Percentiles rank a stretch among this genome's conserved stretches.
Conservation (phyloP, 306 rosid species). For the Geum urbanum region DNA sequence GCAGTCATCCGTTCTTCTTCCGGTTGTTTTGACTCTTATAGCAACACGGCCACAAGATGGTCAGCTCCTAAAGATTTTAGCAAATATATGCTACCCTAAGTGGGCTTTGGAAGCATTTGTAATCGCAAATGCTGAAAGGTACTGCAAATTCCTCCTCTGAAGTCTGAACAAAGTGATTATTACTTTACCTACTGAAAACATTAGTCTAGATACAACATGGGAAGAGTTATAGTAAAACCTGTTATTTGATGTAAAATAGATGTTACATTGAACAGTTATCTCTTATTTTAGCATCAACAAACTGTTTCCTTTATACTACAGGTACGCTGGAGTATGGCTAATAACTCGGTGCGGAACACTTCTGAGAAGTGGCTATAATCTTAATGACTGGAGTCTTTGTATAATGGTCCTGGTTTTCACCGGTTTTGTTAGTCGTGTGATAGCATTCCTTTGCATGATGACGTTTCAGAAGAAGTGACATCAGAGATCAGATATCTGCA, state of each 20-base stretch:
- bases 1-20: conserved; percentile 94
- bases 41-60: conserved; percentile 60
- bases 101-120: conserved; percentile 94
- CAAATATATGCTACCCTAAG: conserved; percentile 75
- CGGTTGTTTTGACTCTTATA: conserved; percentile 85
- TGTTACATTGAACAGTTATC: background rate
- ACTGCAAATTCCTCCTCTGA: background rate
- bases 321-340: conserved; percentile 94
- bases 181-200: background rate
- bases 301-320: conserved; percentile 26
- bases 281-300: background rate
- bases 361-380: conserved; percentile 48
- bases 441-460: conserved; percentile 64
- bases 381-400: conserved; percentile 76
- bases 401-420: conserved; percentile 47
- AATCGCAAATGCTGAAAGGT: conserved; percentile 90
- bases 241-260: too few species aligned
- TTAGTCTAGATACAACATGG: background rate
- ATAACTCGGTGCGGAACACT: conserved; percentile 75
- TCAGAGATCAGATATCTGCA: background rate
- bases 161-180: background rate
- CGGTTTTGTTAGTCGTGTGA: conserved; percentile 53
- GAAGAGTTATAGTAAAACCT: too few species aligned
- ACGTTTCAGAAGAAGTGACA: conserved; percentile 63
- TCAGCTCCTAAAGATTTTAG: conserved; percentile 47